Evolutionary conservation across 2,329 filamentous ascomycete genomes (phyloP), one percentile per base, ranked within the genome.

Genomic region (Sclerotinia sclerotiorum): DNA sequence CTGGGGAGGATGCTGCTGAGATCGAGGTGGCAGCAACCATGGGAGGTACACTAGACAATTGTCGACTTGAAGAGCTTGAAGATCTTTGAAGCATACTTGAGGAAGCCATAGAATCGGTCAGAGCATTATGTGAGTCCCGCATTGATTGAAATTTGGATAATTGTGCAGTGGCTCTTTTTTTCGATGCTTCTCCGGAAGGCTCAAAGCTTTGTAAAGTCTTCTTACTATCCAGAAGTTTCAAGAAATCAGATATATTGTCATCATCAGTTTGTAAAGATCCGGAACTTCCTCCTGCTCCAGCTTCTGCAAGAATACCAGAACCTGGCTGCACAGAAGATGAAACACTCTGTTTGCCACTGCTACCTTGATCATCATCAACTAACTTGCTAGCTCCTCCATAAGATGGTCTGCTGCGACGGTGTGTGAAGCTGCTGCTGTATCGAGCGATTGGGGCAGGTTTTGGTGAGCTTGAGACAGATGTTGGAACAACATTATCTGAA

Each of bases 351-450:
- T 90, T 89, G n/a, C 90, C 91, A 76, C 94, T 97, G 79, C 90
- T 93, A 48, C 82, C 83, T 75, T 91, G 90, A 74, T 93, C 91
- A 70, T 93, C 90, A 65, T 92, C 90, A 2, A 82, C 83, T 15
- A 74, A 55, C 71, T 85, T 89, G 76, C 89, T 92, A 27, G 87
- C 84, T 27, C 90, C 90, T 44, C 91, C 90, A 68, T 90, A 90
- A 0, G 93, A 96, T 32, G 89, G 87, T 56, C 93, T 87, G 39
- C 87, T 90, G 67, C 92, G 88, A 57, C 95, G 88, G 77, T 97
- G 93, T 8, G 90, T 91, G 76, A 99, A 99, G 76, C 94, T 97
- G 79, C 94, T 98, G 79, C 93, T 97, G 77, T 96, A 98, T 58
- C 92, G 88, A 70, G 88, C 89, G n/a, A 91, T 88, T 0, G 90